phyloP scores from a whole-genome alignment of 495 filamentous ascomycete species.

The Penicillium goetzii region DNA sequence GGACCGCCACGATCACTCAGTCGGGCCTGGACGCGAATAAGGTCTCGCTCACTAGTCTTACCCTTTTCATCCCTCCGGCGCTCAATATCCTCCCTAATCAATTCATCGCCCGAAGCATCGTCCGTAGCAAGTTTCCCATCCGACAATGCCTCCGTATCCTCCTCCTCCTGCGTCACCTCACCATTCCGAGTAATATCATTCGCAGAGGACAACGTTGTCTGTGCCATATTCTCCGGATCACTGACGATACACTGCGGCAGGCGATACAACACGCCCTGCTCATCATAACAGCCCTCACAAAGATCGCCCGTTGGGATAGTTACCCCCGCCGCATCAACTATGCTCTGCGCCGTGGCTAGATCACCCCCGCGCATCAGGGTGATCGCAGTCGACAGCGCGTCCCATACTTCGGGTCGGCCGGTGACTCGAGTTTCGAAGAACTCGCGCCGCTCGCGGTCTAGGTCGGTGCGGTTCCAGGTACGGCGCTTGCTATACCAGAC shows the following conservation, averaged over 20 bases:
- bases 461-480: slow-evolving; percentile 54
- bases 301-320: slow-evolving; percentile 77
- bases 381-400: slow-evolving; percentile 65
- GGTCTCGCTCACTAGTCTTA: slow-evolving; percentile 55
- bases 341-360: slow-evolving; percentile 75
- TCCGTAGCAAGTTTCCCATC: slow-evolving; percentile 49
- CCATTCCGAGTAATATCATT: slow-evolving; percentile 17
- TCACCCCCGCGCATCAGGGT: slow-evolving; percentile 64
- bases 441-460: slow-evolving; percentile 58
- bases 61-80: slow-evolving; percentile 68
- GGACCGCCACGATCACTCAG: slow-evolving; percentile 69
- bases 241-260: slow-evolving; percentile 75
- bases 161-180: slow-evolving; percentile 41
- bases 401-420: slow-evolving; percentile 78
- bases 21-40: slow-evolving; percentile 63
- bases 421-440: slow-evolving; percentile 87
- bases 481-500: slow-evolving; percentile 55
- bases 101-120: slow-evolving; percentile 51
- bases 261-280: slow-evolving; percentile 73
- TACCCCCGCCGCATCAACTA: slow-evolving; percentile 74
- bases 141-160: slow-evolving; percentile 50
- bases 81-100: slow-evolving; percentile 55
- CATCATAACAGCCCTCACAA: slow-evolving; percentile 76
- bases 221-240: slow-evolving; percentile 71
- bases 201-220: slow-evolving; percentile 29